These are phyloP conservation scores for Botrytis hyacinthi DNA, from an alignment of 2,329 filamentous ascomycete species.

Conservation along the genomic window DNA sequence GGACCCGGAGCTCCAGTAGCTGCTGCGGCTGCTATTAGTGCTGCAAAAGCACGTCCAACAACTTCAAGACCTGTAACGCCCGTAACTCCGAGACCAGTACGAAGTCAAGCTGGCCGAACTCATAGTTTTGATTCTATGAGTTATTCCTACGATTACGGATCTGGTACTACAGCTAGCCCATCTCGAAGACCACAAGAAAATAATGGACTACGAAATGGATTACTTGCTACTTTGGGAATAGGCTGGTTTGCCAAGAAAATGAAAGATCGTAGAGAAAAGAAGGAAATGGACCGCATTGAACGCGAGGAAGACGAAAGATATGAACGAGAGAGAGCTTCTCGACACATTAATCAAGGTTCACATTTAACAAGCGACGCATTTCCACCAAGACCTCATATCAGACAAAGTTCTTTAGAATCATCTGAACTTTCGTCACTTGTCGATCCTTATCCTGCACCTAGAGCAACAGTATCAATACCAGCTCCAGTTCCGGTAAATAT, in stretches of 20 bases:
- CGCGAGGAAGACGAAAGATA: slow-evolving; percentile 44
- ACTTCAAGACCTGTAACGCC: slow-evolving; percentile 30
- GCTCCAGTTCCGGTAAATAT: slow-evolving; percentile 24
- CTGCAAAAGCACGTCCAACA: slow-evolving; percentile 43
- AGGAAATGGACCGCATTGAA: slow-evolving; percentile 40
- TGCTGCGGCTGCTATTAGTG: slow-evolving; percentile 49
- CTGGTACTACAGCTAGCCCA: slow-evolving; percentile 53
- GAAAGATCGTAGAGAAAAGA: slow-evolving; percentile 52
- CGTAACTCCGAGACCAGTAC: slow-evolving; percentile 40
- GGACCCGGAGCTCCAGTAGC: slow-evolving; percentile 46
- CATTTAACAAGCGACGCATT: slow-evolving; percentile 69
- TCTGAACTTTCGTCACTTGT: slow-evolving; percentile 38
- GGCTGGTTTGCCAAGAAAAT: slow-evolving; percentile 68
- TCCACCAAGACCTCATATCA: slow-evolving; percentile 44
- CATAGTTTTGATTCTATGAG: slow-evolving; percentile 52
- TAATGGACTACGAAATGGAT: slow-evolving; percentile 43
- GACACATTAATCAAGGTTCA: slow-evolving; percentile 52
- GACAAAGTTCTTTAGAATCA: slow-evolving; percentile 38
- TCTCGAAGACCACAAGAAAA: slow-evolving; percentile 46
- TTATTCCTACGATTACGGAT: slow-evolving; percentile 46
- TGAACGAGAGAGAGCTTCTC: slow-evolving; percentile 58
- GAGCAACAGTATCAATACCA: slow-evolving; percentile 43
- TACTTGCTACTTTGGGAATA: slow-evolving; percentile 61
- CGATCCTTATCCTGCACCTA: slow-evolving; percentile 39
- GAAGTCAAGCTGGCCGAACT: slow-evolving; percentile 46